Base-by-base conservation (phyloP, 1,284 basidiomycete genomes). In the Stereum hirsutum region DNA sequence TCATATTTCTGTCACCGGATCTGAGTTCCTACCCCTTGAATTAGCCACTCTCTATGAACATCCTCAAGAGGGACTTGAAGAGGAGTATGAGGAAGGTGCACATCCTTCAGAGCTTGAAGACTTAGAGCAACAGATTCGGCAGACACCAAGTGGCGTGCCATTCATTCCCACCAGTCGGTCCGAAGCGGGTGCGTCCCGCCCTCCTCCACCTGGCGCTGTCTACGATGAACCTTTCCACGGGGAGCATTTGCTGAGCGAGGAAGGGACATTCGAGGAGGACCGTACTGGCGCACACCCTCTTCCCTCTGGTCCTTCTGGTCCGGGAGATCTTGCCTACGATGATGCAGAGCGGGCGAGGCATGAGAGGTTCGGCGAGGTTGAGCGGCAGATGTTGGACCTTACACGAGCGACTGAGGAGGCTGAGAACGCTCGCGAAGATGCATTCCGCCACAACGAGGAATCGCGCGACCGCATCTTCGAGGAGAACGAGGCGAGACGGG, bases 361-460 rank as follows among this genome's bases (percentile, higher is more conserved):
- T 2, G 70, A 76, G 42, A 72, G 74, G 15, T 63, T 85, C 21
- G 68, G 69, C 6, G 75, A 76, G 4, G 65, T 74, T 23, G 76
- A 78, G 39, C 58, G 62, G 15, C 68, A 68, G 25, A 50, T 84
- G 11, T 59, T 64, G 1, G 60, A 72, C 25, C 61, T 72, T 6
- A 62, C 67, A 6, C 63, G 67, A 10, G 65, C 67, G 1, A 69
- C 76, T 0, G 65, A 72, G 35, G 70, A 75, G 37, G 73, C 72
- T 2, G 84, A 88, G 53, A 67, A 73, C 31, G 64, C 62, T 39
- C 71, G 82, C 10, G 82, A 87, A 47, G 57, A 58, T 4, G 72
- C 77, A 28, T 86, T 82, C 62, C 69, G 72, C 12, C 63, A 64
- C 1, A 71, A 74, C 49, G 85, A 88, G 57, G 75, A 78, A 8